Percentiles rank a stretch among this genome's conserved stretches.
Conservation (phyloP, 306 rosid genomes). For the Malus sieversii region DNA sequence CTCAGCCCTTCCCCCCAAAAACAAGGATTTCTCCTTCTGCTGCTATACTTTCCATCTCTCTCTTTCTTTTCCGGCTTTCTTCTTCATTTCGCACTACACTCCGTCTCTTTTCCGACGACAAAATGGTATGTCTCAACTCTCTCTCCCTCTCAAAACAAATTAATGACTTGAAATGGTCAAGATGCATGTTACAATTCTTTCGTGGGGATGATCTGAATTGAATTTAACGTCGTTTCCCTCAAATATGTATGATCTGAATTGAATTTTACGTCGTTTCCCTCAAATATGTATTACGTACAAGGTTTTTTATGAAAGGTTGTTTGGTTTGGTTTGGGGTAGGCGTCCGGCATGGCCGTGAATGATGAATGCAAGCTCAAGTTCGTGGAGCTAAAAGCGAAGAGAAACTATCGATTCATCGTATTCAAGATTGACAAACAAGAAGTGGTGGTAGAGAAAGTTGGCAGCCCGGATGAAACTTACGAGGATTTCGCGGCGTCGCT, state of each 20-base stretch:
- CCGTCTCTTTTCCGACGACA: conserved; percentile 21
- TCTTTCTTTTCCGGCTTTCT: conserved; percentile 23
- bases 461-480: conserved; percentile 37
- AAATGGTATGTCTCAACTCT: conserved; percentile 49
- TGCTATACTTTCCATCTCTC: conserved; percentile 29
- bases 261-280: background rate
- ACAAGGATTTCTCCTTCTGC: conserved; percentile 53
- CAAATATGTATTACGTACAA: background rate
- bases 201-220: background rate
- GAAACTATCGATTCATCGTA: conserved; percentile 55
- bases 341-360: conserved; percentile 56
- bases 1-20: conserved; percentile 26
- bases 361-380: conserved; percentile 65
- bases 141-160: background rate
- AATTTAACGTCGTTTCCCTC: background rate
- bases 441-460: conserved; percentile 53
- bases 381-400: conserved; percentile 51
- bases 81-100: conserved; percentile 31
- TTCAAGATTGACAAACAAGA: conserved; percentile 56
- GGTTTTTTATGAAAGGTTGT: background rate
- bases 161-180: background rate
- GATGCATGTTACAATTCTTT: background rate
- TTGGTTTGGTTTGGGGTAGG: background rate
- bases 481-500: conserved; percentile 41
- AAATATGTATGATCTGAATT: background rate